Evolutionary conservation across 2,329 filamentous ascomycete species (phyloP), one percentile per base, ranked within the genome.

Genomic region (Fusarium armeniacum): DNA sequence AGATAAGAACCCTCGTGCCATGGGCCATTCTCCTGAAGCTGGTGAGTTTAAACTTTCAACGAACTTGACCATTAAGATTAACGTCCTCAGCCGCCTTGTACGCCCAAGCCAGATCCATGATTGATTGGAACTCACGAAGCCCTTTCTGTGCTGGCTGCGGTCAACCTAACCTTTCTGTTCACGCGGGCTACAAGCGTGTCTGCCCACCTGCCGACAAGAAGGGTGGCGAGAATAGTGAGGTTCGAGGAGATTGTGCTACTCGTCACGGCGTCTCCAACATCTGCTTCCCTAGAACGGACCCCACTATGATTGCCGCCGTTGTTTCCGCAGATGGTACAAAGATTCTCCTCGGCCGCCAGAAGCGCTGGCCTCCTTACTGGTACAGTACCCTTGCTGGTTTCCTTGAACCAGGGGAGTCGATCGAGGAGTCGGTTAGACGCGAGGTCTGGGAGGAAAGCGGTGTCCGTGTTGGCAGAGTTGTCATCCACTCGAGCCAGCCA

Each of bases 101-200:
- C 73, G 95, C 93, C 16, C 93, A 97, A 80, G 93, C 94, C 10
- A 90, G 95, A 58, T 92, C 94, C 46, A 85, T 98, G 28, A 84
- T 97, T 36, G 96, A 98, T 82, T 99, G 96, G 96, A 98, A 99
- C 81, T 86, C 86, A 28, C 91, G 95, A 53, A 97, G 97, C 81
- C 92, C 91, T 32, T 99, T 93, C 84, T 99, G 96, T 79, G 94
- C 90, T 33, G 91, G 91, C 58, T 99, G 96, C 80, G 95, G 96
- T 35, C 87, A 92, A 75, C 89, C 87, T 26, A 98, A 94, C 1
- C 83, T 98, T 64, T 91, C 91, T 20, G 84, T 93, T 28, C 91
- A 94, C 74, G 91, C 89, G 6, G 93, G 93, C 50, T 93, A 91
- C 77, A 97, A 97, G 82, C 89, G 93, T 46, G 86, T 89, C 10